A percentile compares a stretch with the other conserved stretches of the same genome.
Conservation (phyloP, 1,139 yeast genomes). For the Suhomyces taliae region DNA sequence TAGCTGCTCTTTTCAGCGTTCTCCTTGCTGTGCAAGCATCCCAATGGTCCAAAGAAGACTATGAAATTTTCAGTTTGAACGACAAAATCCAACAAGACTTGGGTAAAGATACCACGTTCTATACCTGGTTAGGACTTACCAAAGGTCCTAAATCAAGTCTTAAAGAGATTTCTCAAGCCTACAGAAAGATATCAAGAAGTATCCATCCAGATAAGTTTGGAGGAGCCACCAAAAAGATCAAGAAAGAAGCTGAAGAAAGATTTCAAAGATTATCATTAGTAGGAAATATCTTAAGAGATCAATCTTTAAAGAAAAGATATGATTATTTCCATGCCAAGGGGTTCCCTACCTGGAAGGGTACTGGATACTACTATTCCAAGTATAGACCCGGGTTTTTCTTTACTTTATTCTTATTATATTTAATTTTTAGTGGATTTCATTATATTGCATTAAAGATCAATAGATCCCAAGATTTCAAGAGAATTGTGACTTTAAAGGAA, state of each 20-base stretch:
- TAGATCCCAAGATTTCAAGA: conserved; percentile 58
- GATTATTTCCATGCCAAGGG: conserved; percentile 85
- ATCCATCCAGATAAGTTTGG: conserved; percentile 82
- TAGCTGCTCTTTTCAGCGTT: not conserved
- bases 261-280: conserved; percentile 76
- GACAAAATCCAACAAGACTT: conserved; percentile 64
- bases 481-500: conserved; percentile 52
- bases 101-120: conserved; percentile 65
- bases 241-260: conserved; percentile 50
- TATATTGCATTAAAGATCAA: conserved; percentile 55
- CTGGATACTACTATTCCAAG: conserved; percentile 51
- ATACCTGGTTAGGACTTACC: conserved; percentile 59
- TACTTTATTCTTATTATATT: conserved; percentile 49
- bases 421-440: conserved; percentile 59
- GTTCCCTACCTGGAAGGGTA: conserved; percentile 75
- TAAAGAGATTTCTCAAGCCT: conserved; percentile 71
- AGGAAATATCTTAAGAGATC: conserved; percentile 66
- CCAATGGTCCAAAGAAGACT: conserved; percentile 59
- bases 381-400: conserved; percentile 62
- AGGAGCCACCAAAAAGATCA: conserved; percentile 42
- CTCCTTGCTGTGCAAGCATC: conserved; percentile 8
- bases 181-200: conserved; percentile 66
- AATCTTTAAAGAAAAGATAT: conserved; percentile 66
- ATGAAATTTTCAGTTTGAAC: conserved; percentile 77
- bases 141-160: conserved; percentile 54